phyloP scores from a whole-genome alignment of 345 rosid genomes.

The Fremontodendron californicum region DNA sequence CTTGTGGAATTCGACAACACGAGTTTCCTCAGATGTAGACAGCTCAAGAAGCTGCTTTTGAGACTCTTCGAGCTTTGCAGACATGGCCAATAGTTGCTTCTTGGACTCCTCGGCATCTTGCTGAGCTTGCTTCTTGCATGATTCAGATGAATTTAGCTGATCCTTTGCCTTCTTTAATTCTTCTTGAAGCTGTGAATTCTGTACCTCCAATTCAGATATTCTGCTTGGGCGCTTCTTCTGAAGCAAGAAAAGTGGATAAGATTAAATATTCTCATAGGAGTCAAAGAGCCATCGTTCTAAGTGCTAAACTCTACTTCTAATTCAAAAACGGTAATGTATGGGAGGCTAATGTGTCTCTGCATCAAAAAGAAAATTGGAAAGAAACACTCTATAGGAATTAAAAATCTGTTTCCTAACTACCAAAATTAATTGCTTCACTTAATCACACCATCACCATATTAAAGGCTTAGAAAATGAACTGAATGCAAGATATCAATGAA shows the following conservation, averaged over 20 bases:
- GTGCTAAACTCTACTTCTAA: slow-evolving; percentile 3
- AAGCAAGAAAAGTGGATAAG: slow-evolving; percentile 20
- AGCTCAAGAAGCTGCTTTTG: slow-evolving; percentile 48
- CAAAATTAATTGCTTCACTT: slow-evolving; percentile 26
- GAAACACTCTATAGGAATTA: neutral
- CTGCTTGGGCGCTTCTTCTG: slow-evolving; percentile 89
- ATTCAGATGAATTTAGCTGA: slow-evolving; percentile 56
- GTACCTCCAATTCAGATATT: slow-evolving; percentile 72
- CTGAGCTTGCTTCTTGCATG: slow-evolving; percentile 66
- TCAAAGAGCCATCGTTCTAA: neutral
- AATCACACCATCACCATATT: neutral
- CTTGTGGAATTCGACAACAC: slow-evolving; percentile 33
- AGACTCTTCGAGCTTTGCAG: slow-evolving; percentile 57
- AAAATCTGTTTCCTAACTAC: slow-evolving; percentile 25
- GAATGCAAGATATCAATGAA: neutral
- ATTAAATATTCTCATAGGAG: neutral
- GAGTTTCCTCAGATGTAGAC: slow-evolving; percentile 49
- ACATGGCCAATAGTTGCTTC: slow-evolving; percentile 51
- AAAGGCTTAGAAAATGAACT: neutral
- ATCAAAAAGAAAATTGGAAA: neutral
- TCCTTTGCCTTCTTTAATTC: slow-evolving; percentile 82
- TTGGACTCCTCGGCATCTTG: slow-evolving; percentile 71
- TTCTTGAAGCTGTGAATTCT: slow-evolving; percentile 68
- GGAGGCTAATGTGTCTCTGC: neutral
- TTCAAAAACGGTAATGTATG: neutral